Base-by-base conservation (phyloP, 163 green algal species). In the Volvox carteri region DNA sequence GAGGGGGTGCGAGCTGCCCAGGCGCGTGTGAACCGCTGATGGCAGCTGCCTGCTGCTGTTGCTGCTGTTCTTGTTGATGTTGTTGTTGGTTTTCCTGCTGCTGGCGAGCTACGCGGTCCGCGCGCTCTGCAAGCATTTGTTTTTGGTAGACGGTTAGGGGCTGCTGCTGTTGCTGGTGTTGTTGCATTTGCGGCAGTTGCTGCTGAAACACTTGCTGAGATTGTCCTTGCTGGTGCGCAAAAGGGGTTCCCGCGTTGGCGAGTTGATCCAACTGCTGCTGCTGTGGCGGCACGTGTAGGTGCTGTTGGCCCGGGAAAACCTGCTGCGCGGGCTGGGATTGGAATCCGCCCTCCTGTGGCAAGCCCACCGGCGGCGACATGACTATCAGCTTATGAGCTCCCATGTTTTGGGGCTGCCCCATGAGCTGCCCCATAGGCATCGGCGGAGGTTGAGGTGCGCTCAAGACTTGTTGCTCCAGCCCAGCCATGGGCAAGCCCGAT, bases 91-190 rank as follows among this genome's bases (percentile, higher is more conserved):
- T 56, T 33, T 86, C 35, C 41, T 62, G 50, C 58, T 79, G 75
- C 48, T 85, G 84, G 28, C 21, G 21, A 6, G 19, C 9, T 0
- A 35, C 39, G 4, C 80, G 80, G 18, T 44, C 80, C 30, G 80
- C 80, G 1, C 80, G 80, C 30, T 60, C 80, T 21, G 80, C 80
- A 3, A 87, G 80, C 80, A 87, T 87, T 33, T 87, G 80, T 48
- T 16, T 33, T 39, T 87, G 80, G 62, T 87, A 87, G 7, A 21
- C 46, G 2, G 80, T 87, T 18, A 87, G 19, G 11, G 44, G 79
- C 37, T 78, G 60, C 25, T 54, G 60, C 42, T 67, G 80, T 4
- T 86, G 78, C 78, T 50, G 41, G 9, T 81, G 30, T 68, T 78
- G 72, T 35, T 79, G 39, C 9, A 42, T 35, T 4, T 74, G 42